These are phyloP conservation scores for Lipomyces starkeyi DNA, from an alignment of 805 yeast genomes.

Conservation along the genomic window DNA sequence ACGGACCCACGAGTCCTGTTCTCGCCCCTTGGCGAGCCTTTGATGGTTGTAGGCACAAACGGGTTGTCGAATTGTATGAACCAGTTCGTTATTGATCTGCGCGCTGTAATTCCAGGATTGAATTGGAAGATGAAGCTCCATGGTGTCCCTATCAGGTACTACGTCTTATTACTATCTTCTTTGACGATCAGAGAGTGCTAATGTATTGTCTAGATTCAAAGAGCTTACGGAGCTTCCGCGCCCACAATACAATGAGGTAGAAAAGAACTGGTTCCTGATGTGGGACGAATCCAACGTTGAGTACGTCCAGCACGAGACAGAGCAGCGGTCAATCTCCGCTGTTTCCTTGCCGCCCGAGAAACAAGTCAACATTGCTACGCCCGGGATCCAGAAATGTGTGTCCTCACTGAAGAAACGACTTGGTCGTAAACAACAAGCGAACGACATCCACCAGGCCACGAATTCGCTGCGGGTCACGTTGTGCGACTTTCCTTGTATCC, in stretches of 20 bases:
- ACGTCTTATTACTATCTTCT: background rate
- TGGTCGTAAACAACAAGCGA: background rate
- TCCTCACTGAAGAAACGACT: constrained; percentile 5
- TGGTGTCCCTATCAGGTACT: constrained; percentile 25
- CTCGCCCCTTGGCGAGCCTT: constrained; percentile 33
- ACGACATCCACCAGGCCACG: constrained; percentile 28
- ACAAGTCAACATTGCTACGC: background rate
- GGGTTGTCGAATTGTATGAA: constrained; percentile 26
- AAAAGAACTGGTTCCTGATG: constrained; percentile 34
- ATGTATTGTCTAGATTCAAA: background rate
- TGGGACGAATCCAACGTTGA: constrained; percentile 20
- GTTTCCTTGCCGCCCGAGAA: constrained; percentile 10
- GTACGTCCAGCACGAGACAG: constrained; percentile 23
- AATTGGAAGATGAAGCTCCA: constrained; percentile 15
- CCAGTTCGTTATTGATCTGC: constrained; percentile 31
- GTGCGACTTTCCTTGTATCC: constrained; percentile 35
- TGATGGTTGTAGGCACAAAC: constrained; percentile 34
- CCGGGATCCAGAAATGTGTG: constrained; percentile 10
- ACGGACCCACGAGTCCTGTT: constrained; percentile 31
- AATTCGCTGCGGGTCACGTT: constrained; percentile 31
- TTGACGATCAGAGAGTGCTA: background rate
- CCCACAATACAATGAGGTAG: constrained; percentile 13
- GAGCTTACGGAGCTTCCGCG: constrained; percentile 28
- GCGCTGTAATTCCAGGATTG: constrained; percentile 28
- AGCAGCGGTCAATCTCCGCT: constrained; percentile 17